Conservation (phyloP, 2,329 filamentous ascomycete species). For the Penicillium sclerotigenum region DNA sequence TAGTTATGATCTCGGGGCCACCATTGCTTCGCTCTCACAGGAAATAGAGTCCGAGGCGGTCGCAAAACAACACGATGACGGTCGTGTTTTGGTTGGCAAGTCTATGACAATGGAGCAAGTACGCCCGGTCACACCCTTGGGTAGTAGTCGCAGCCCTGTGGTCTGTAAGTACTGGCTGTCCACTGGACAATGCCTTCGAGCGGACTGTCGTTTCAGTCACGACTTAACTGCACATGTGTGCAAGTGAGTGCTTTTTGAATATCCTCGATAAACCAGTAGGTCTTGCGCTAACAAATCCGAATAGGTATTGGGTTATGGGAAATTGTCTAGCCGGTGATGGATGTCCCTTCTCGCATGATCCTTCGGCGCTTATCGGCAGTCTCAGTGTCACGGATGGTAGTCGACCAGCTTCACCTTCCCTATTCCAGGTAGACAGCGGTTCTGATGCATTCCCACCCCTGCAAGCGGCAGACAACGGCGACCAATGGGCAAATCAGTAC, state of each 20-base stretch:
- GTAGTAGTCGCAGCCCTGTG: constrained; percentile 75
- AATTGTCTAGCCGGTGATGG: constrained; percentile 91
- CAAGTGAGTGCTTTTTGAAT: constrained; percentile 68
- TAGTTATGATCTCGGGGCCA: constrained; percentile 89
- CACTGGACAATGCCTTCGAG: constrained; percentile 89
- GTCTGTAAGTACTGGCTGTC: constrained; percentile 98
- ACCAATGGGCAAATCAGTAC: constrained; percentile 56
- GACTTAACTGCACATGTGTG: constrained; percentile 93
- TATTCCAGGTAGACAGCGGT: constrained; percentile 73
- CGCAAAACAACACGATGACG: constrained; percentile 56
- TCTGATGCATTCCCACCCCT: constrained; percentile 81
- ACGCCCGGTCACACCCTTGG: constrained; percentile 71
- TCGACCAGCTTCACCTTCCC: constrained; percentile 48
- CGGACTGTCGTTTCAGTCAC: constrained; percentile 95
- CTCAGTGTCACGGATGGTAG: constrained; percentile 64
- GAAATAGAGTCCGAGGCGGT: constrained; percentile 55
- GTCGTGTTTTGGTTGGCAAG: constrained; percentile 76
- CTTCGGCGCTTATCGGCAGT: constrained; percentile 77
- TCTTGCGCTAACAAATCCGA: constrained; percentile 25
- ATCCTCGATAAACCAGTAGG: background rate
- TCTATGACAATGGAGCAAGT: constrained; percentile 72
- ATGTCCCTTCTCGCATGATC: constrained; percentile 97
- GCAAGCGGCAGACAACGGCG: constrained; percentile 56
- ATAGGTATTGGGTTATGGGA: constrained; percentile 90
- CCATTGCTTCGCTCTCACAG: constrained; percentile 85